Evolutionary conservation across 805 yeast genomes (phyloP).

Genomic region (Candida chauliodis): DNA sequence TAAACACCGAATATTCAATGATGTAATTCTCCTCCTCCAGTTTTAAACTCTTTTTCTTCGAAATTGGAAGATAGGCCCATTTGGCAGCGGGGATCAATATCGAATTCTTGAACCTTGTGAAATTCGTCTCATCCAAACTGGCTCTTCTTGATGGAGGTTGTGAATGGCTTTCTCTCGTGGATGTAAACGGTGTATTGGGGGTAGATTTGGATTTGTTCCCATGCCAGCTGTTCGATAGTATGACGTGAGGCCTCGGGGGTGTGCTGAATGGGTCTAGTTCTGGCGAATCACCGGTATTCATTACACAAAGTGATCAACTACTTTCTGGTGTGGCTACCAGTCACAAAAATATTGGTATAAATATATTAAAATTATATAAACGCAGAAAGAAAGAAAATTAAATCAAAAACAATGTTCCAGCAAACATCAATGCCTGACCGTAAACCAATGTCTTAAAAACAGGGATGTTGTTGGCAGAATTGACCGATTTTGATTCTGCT

Average conservation of each 20-base stretch:
- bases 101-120: slow-evolving; percentile 17
- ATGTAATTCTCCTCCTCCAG: slow-evolving; percentile 14
- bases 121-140: slow-evolving; percentile 10
- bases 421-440: slow-evolving; percentile 20
- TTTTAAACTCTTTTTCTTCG: slow-evolving; percentile 10
- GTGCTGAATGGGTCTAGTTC: slow-evolving; percentile 1
- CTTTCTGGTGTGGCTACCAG: neutral
- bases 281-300: neutral
- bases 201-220: slow-evolving; percentile 5
- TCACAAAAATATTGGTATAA: neutral
- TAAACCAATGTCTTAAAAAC: slow-evolving; percentile 14
- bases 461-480: slow-evolving; percentile 7
- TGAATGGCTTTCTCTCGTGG: neutral
- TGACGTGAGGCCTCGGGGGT: slow-evolving; percentile 1
- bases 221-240: slow-evolving; percentile 11
- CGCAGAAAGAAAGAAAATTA: slow-evolving; percentile 4
- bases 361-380: slow-evolving; percentile 1
- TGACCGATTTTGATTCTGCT: slow-evolving; percentile 8
- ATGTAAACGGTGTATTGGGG: neutral
- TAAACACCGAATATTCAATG: slow-evolving; percentile 35
- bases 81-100: slow-evolving; percentile 25
- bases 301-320: neutral
- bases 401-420: slow-evolving; percentile 19
- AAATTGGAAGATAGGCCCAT: slow-evolving; percentile 28
- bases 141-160: slow-evolving; percentile 10